Percentiles rank a stretch among this genome's conserved stretches.
These are phyloP conservation scores for Daphne laureola DNA, from an alignment of 441 rosid genomes.

Conservation along the genomic window DNA sequence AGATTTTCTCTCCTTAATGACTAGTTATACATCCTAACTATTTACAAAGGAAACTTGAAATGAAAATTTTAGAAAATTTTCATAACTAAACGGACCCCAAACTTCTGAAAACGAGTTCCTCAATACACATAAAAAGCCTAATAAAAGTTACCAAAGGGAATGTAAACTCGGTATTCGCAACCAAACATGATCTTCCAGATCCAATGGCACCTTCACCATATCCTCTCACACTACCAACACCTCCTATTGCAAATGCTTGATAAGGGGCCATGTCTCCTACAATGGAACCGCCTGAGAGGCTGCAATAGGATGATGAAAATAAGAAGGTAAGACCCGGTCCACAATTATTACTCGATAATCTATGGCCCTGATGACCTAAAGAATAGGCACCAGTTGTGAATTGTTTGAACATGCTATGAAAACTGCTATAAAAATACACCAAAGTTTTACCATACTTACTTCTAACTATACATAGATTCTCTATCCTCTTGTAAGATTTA, in stretches of 20 bases:
- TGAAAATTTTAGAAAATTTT: too few relatives aligned
- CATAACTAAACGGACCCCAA: too few relatives aligned
- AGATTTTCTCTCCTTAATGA: too few relatives aligned
- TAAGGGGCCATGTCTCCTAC: slow-evolving; percentile 99
- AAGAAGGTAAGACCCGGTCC: slow-evolving; percentile 8
- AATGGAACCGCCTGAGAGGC: slow-evolving; percentile 93
- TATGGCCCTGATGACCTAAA: too few relatives aligned
- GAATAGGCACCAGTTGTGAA: too few relatives aligned
- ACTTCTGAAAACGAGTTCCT: not conserved
- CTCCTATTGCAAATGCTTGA: slow-evolving; percentile 95
- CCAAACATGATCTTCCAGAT: slow-evolving; percentile 84
- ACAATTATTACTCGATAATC: not conserved
- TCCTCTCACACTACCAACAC: slow-evolving; percentile 83
- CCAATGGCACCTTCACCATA: slow-evolving; percentile 96
- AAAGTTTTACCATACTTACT: not conserved
- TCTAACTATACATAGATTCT: not conserved
- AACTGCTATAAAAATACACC: not conserved
- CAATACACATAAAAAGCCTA: not conserved
- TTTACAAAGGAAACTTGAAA: too few relatives aligned
- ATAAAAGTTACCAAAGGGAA: slow-evolving; percentile 57
- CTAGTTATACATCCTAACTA: too few relatives aligned
- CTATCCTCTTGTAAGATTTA: not conserved
- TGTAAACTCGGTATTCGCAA: slow-evolving; percentile 74
- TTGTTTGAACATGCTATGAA: not conserved
- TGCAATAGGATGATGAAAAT: slow-evolving; percentile 26